Evolutionary conservation across 805 yeast genomes (phyloP), one percentile per base, ranked within the genome.

Genomic region (Metschnikowia cerradonensis): DNA sequence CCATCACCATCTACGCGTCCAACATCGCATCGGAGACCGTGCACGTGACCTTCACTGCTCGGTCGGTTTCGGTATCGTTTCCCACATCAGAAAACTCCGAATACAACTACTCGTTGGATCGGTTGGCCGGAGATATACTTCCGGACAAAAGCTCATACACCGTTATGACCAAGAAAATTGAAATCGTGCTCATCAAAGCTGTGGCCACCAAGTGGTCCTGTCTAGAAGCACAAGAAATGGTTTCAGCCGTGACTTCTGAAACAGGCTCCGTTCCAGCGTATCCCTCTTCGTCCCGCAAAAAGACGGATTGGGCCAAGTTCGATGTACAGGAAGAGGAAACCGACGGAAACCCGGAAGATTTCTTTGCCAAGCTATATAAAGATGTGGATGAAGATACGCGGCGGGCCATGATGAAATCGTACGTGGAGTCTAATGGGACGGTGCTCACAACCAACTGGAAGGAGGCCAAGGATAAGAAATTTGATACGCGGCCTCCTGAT

Each of bases 331-430:
- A 72, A 6, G 79, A 63, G n/a, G 76, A 71, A 23, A 72, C 74
- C 0, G 74, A 73, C 13, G 37, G 45, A 1, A 80, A 77, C 22
- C 81, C 82, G 2, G 81, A 82, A 53, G 83, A 76, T 1, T 91
- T 94, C 60, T 94, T 94, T 71, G 79, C 82, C 58, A 76, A 82
- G 55, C 63, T 94, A 10, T 94, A 86, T 68, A 77, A 78, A 26
- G 83, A 79, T 56, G 92, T 96, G 0, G 96, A 90, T 63, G 94
- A 87, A 6, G 97, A 94, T 60, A 85, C 96, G 0, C 75, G 75
- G 58, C 76, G 95, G 47, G 99, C 99, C 1, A 94, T 94, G 98
- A 86, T 89, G 96, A 94, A 94, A 71, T 88, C 96, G 48, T 94
- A 80, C 61, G 76, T 82, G n/a, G 97, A 94, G 68, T 88, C 96